Evolutionary conservation across 2,329 filamentous ascomycete genomes (phyloP), one percentile per base, ranked within the genome.

Genomic region (Aspergillus uvarum): DNA sequence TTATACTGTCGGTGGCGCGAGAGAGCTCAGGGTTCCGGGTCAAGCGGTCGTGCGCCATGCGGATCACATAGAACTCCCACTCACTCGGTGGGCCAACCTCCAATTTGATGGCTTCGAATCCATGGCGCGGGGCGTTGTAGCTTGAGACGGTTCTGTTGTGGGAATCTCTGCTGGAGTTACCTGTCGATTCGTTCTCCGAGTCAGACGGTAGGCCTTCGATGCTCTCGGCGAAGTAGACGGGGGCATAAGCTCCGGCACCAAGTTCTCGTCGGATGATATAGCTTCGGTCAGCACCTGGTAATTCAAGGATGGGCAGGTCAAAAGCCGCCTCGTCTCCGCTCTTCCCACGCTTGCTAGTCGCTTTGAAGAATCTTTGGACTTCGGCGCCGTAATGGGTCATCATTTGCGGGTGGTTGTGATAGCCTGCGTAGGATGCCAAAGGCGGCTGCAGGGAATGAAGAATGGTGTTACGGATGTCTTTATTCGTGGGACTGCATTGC

Each of bases 41-140:
- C 0, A 99, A 82, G 0, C 95, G 89, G 22, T 85, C 81, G 64
- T 94, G 91, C 1, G 90, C 87, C 58, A 92, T 85, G 1, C 91
- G 89, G 80, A 98, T 92, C 76, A 99, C 96, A 77, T 96, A 90
- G 72, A 98, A 99, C 72, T 99, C 95, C 95, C 95, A 99, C 0
- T 90, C 83, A 4, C 88, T 89, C 0, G 94, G 91, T 0, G 93
- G 92, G 32, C 89, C 74, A 12, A 74, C 85, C 77, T 99, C 95
- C 87, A 96, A 93, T 77, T 99, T 99, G 67, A 99, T 82, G 1
- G 95, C 95, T 75, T 97, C 92, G 4, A 95, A 82, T 1, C 80
- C 80, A 47, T 90, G 86, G 44, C 79, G 78, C 1, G 75, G 54
- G 14, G 61, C 57, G 16, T 69, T 66, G 32, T 60, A 65, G 22